Percentiles rank a stretch among this genome's conserved stretches.
Conservation (phyloP, 2,329 filamentous ascomycete genomes). For the Ophiostoma triangulosporum region DNA sequence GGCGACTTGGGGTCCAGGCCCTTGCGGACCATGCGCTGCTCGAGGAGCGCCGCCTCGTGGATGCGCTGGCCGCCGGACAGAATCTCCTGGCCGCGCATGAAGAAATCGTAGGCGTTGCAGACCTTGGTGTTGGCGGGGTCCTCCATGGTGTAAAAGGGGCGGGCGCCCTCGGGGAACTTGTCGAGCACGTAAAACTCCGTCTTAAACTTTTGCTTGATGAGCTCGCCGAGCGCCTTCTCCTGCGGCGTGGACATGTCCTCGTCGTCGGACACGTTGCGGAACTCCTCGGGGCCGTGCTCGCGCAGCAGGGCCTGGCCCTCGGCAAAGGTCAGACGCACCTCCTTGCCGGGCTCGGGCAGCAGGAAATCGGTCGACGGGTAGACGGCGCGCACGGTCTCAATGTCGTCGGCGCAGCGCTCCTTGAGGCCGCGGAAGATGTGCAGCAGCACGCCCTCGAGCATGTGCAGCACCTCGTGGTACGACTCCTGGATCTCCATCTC, state of each 20-base stretch:
- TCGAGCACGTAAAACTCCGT: conserved; percentile 96
- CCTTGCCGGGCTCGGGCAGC: conserved; percentile 59
- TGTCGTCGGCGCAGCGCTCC: conserved; percentile 54
- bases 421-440: conserved; percentile 67
- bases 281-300: conserved; percentile 56
- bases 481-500: conserved; percentile 77
- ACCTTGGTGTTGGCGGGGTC: conserved; percentile 52
- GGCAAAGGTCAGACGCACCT: conserved; percentile 63
- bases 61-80: conserved; percentile 87
- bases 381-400: conserved; percentile 55
- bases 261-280: conserved; percentile 54
- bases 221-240: conserved; percentile 75
- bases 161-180: conserved; percentile 80
- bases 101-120: conserved; percentile 60
- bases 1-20: conserved; percentile 63
- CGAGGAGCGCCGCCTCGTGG: conserved; percentile 62
- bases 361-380: conserved; percentile 70
- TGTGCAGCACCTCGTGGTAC: conserved; percentile 61
- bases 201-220: conserved; percentile 78
- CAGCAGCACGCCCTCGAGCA: conserved; percentile 62
- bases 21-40: conserved; percentile 62
- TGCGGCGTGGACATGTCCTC: conserved; percentile 72
- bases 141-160: conserved; percentile 86
- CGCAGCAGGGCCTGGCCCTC: conserved; percentile 67
- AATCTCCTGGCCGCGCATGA: conserved; percentile 87